Evolutionary conservation across 148 eudicot species (phyloP), one percentile per base, ranked within the genome.

Genomic region (Fagopyrum tataricum): DNA sequence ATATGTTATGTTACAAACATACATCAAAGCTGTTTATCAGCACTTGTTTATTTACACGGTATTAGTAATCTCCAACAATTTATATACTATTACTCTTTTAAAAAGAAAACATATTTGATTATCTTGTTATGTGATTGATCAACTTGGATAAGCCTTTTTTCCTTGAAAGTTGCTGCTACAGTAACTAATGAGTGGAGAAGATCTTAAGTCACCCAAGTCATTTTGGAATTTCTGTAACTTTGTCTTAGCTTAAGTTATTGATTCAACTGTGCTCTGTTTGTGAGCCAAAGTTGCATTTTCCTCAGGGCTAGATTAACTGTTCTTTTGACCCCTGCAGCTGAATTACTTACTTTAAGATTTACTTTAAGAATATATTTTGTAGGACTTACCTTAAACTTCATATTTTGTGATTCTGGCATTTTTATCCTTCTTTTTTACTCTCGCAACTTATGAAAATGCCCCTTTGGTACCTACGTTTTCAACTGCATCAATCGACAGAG

Each of bases 401-500:
- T 8, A 20, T 59, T 20, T 62, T 26, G 26, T 62, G 31, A 24
- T 62, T 61, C 68, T 13, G 43, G 7, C 43, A 37, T 62, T 62
- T 62, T 61, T 13, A 3, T 37, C 11, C 43, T 62, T 39, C 39
- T 64, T 9, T 64, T n/a, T 64, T 64, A 31, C 18, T 2, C 31
- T 58, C 21, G 31, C 44, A 64, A 64, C 67, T 61, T 11, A 64
- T 64, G 41, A 14, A 64, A 37, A 24, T 24, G 67, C 18, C 67
- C 4, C 43, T 43, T 31, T 64, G 43, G 37, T 31, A 64, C n/a
- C n/a, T n/a, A n/a, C n/a, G n/a, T n/a, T n/a, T n/a, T n/a, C n/a
- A n/a, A n/a, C n/a, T n/a, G n/a, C n/a, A 43, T 44, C 71, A 91
- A 71, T 84, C 91, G 76, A 97, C 98, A 5, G 97, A 94, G 83